Evolutionary conservation across 179 eudicot genomes (phyloP).

Genomic region (Beta macrorhiza): DNA sequence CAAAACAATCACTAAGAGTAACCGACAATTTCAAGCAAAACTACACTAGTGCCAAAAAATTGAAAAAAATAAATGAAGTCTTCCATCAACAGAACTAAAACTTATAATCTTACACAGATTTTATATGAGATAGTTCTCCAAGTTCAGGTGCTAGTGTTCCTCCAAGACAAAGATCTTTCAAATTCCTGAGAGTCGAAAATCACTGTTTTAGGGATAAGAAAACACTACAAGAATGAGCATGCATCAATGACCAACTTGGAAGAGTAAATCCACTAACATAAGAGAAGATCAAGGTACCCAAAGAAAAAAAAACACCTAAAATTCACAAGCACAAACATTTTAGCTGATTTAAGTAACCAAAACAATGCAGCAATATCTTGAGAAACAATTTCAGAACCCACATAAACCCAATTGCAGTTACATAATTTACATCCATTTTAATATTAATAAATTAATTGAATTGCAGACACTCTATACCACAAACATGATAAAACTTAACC

Average conservation of each 20-base stretch:
- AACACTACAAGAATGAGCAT: background rate
- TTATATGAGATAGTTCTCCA: conserved; percentile 52
- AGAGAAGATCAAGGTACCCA: background rate
- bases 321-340: background rate
- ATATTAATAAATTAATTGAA: background rate
- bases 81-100: background rate
- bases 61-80: background rate
- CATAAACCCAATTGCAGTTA: background rate
- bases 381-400: background rate
- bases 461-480: background rate
- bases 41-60: background rate
- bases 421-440: background rate
- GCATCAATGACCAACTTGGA: background rate
- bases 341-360: background rate
- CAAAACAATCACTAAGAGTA: background rate
- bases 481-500: background rate
- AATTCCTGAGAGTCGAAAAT: conserved; percentile 42
- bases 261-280: too few species aligned
- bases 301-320: background rate
- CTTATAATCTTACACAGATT: conserved; percentile 51
- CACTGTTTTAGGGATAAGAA: conserved; percentile 5
- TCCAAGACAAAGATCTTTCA: conserved; percentile 63
- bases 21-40: background rate
- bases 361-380: background rate
- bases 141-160: conserved; percentile 71